Evolutionary conservation across 2,329 filamentous ascomycete species (phyloP).

Genomic region (Diplocarpon mali): DNA sequence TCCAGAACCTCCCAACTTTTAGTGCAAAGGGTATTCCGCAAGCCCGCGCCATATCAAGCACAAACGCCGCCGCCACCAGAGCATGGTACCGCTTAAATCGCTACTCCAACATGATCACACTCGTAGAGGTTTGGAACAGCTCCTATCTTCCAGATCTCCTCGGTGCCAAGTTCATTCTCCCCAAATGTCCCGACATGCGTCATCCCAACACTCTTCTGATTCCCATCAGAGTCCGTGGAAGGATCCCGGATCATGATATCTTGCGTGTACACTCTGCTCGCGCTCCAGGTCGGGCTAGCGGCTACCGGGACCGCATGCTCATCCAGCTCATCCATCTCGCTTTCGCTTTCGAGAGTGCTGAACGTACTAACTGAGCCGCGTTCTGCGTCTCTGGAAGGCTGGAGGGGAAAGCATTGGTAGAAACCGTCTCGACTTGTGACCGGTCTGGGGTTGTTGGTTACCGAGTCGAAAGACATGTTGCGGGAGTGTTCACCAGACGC

Average conservation of each 20-base stretch:
- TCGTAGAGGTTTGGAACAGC: slow-evolving; percentile 22
- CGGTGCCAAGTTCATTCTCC: slow-evolving; percentile 12
- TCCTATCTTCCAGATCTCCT: slow-evolving; percentile 31
- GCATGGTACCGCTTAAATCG: slow-evolving; percentile 30
- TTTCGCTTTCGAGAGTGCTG: slow-evolving; percentile 38
- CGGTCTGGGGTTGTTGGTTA: slow-evolving; percentile 45
- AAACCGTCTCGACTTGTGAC: slow-evolving; percentile 43
- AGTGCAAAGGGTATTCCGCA: not conserved
- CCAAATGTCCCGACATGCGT: slow-evolving; percentile 18
- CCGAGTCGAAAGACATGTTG: slow-evolving; percentile 36
- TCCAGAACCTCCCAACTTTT: not conserved
- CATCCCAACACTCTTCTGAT: slow-evolving; percentile 19
- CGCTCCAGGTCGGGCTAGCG: slow-evolving; percentile 33
- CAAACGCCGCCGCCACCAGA: not conserved
- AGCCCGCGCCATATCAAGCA: not conserved
- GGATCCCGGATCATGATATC: slow-evolving; percentile 8
- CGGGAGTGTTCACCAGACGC: slow-evolving; percentile 26
- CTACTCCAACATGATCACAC: slow-evolving; percentile 35
- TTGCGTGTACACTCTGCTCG: slow-evolving; percentile 10
- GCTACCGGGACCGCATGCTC: slow-evolving; percentile 37
- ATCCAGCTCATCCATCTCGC: slow-evolving; percentile 26
- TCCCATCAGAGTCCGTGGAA: slow-evolving; percentile 11
- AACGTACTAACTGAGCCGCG: slow-evolving; percentile 33
- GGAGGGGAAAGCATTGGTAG: slow-evolving; percentile 42
- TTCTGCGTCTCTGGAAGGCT: not conserved